These are phyloP conservation scores for Gossypium longicalyx DNA, from an alignment of 345 rosid species.

Conservation along the genomic window DNA sequence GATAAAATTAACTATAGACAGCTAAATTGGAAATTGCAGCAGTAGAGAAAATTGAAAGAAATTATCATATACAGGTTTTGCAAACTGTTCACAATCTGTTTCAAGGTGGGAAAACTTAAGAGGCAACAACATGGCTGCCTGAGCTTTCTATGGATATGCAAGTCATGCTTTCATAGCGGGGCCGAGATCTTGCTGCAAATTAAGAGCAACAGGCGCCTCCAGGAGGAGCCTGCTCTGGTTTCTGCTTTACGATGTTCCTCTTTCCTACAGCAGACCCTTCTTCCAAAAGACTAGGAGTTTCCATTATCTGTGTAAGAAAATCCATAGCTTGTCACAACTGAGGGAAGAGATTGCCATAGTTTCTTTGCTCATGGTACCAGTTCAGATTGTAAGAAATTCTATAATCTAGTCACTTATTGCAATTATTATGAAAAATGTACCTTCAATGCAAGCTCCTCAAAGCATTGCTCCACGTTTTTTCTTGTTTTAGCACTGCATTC, in stretches of 20 bases:
- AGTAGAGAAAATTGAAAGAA: not conserved
- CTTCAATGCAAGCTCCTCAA: conserved; percentile 83
- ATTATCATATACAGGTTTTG: not conserved
- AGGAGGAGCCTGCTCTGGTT: conserved; percentile 45
- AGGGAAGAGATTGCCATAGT: not conserved
- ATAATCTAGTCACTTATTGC: not conserved
- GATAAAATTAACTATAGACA: not conserved
- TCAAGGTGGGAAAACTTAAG: conserved; percentile 8
- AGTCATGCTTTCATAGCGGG: not conserved
- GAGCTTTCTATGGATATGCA: not conserved
- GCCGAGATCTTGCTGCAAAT: not conserved
- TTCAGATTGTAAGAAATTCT: not conserved
- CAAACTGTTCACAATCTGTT: conserved; percentile 2
- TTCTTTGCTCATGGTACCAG: not conserved
- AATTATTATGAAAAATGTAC: conserved; percentile 27
- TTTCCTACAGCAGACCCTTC: conserved; percentile 72
- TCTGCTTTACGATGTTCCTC: conserved; percentile 66
- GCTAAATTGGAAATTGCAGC: not conserved
- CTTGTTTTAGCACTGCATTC: conserved; percentile 95
- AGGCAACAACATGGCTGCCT: conserved; percentile 4
- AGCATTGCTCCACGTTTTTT: conserved; percentile 80
- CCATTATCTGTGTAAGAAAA: conserved; percentile 67
- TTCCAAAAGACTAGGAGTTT: conserved; percentile 84
- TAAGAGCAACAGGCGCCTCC: conserved; percentile 51
- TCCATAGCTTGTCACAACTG: not conserved